Percentiles rank a stretch among this genome's conserved stretches.
Evolutionary conservation across 2,329 filamentous ascomycete species (phyloP).

Genomic region (Claviceps pazoutovae): DNA sequence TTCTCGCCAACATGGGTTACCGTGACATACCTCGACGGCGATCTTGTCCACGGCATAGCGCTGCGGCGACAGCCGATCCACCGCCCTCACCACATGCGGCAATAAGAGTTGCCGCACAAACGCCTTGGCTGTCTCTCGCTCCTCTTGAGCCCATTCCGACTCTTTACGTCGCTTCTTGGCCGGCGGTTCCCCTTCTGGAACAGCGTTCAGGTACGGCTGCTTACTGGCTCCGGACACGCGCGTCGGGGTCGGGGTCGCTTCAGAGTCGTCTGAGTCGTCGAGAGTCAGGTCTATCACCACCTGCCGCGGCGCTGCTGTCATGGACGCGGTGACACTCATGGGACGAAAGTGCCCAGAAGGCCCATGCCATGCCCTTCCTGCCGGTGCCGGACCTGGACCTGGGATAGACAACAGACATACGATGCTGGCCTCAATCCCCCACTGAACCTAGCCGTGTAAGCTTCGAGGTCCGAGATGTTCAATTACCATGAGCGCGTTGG

Average conservation of each 20-base stretch:
- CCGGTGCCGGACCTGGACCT: background rate
- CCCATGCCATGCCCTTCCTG: background rate
- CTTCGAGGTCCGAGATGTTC: too few relatives aligned
- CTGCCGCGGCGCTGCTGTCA: constrained; percentile 12
- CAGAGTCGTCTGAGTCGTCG: constrained; percentile 1
- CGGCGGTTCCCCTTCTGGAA: constrained; percentile 13
- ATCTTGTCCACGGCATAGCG: constrained; percentile 15
- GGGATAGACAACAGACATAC: too few relatives aligned
- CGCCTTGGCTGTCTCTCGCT: constrained; percentile 9
- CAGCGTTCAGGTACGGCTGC: background rate
- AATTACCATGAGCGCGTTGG: too few relatives aligned
- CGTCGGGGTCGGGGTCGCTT: background rate
- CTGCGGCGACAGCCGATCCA: constrained; percentile 12
- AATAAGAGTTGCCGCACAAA: constrained; percentile 19
- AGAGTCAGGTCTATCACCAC: constrained; percentile 17
- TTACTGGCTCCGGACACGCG: background rate
- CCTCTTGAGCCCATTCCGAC: constrained; percentile 2
- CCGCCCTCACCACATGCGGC: constrained; percentile 17
- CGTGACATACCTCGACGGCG: constrained; percentile 15
- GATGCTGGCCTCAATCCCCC: too few relatives aligned
- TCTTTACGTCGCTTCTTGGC: constrained; percentile 19
- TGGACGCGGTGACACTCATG: constrained; percentile 17
- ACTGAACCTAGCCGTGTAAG: too few relatives aligned
- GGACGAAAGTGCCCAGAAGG: background rate
- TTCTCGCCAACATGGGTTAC: too few relatives aligned